Base-by-base conservation (phyloP, 129 eudicot species). In the Lactuca saligna region DNA sequence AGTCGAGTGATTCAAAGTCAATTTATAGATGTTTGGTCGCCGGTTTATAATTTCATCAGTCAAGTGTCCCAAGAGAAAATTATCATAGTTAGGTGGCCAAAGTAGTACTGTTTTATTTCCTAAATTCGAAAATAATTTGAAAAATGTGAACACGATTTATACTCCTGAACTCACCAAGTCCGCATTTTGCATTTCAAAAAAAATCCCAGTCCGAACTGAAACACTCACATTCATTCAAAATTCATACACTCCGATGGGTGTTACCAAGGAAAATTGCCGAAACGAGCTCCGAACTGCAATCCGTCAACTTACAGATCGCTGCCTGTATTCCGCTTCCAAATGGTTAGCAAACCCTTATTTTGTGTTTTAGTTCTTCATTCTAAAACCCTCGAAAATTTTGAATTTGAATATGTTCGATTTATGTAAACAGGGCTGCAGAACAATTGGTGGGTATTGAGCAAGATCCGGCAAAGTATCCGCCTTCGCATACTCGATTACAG, bases 371-470 rank as follows among this genome's bases (percentile, higher is more conserved):
- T 41, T 46, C 11, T 39, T 44, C 58, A 14, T 12, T 46, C 39
- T 17, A 17, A 61, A 69, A 37, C 16, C 74, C 59, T 50, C 34
- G 7, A 61, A 73, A 34, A 56, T 49, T 14, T 49, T 56, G 61
- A 60, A 54, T 41, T 29, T 9, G 8, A 25, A 5, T 13, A 35
- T 15, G 17, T 48, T 32, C 13, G 34, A 39, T 32, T 63, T 20
- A 7, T 15, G 4, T 74, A 57, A 53, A 48, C 71, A 94, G 99
- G 97, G 96, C 99, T 69, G 97, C 97, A 55, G 99, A 94, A 64
- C 97, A 89, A 63, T 78, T 94, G 62, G 85, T 94, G 77, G 99
- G 97, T 1, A 94, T 94, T 35, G 99, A 94, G 74, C 95, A 89
- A 81, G 99, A 94, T 77, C 97, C 97, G 7, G 73, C 86, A 5